Conservation (phyloP, 148 eudicot species). For the Persicaria tinctoria region DNA sequence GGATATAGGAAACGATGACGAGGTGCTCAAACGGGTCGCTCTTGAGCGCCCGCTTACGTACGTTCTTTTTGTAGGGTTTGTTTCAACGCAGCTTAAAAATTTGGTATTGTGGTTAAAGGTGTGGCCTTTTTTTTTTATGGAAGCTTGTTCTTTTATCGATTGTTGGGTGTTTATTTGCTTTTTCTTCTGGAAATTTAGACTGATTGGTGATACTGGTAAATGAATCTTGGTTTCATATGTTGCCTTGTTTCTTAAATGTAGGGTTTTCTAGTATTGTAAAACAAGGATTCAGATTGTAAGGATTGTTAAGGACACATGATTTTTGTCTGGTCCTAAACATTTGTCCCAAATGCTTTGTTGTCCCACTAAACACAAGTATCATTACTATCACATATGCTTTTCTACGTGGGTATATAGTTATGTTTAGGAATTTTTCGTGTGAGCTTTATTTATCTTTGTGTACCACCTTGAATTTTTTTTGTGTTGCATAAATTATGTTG, state of each 20-base stretch:
- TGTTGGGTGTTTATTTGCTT: not conserved
- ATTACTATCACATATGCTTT: no score
- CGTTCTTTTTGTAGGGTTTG: slow-evolving; percentile 15
- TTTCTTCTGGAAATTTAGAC: not conserved
- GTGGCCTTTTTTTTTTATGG: not conserved
- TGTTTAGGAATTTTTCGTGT: not conserved
- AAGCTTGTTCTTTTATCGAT: not conserved
- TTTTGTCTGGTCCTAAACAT: no score
- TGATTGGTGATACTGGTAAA: not conserved
- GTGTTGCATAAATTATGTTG: not conserved
- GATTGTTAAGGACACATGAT: not conserved
- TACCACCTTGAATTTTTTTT: not conserved
- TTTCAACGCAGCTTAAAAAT: no score
- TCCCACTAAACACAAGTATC: no score
- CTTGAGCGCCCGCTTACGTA: slow-evolving; percentile 80
- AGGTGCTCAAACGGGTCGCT: slow-evolving; percentile 86
- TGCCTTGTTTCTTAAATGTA: not conserved
- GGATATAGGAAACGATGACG: slow-evolving; percentile 62
- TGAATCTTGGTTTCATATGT: not conserved
- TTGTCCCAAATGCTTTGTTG: no score
- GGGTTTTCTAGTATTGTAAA: not conserved
- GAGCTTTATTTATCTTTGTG: no score
- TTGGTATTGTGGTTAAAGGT: not conserved
- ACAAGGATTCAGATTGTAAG: not conserved
- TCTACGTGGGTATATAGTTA: not conserved